Evolutionary conservation across 2,329 filamentous ascomycete genomes (phyloP), one percentile per base, ranked within the genome.

Genomic region (Salinomyces thailandicus): DNA sequence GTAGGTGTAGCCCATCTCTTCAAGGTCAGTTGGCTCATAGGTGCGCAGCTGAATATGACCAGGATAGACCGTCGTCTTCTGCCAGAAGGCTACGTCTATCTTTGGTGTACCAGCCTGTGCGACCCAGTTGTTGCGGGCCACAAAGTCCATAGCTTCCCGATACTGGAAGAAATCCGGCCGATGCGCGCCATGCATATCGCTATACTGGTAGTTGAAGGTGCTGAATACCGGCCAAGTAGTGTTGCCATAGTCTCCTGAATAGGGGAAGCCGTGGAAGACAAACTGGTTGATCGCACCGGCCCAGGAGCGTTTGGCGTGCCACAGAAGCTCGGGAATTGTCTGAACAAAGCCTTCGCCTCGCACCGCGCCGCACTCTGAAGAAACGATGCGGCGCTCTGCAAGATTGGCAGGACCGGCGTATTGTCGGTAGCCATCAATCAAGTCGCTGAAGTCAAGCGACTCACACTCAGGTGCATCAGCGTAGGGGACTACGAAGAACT

Each of bases 201-300:
- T 58, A 36, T 62, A 68, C 0, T 52, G 27, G 41, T 66, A 71
- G 5, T 35, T 39, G 38, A 71, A 70, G 0, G 66, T 55, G 0
- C 61, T 62, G 35, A 60, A 67, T 0, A 62, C 64, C 0, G 68
- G 68, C 67, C 68, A 72, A 0, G 68, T 69, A 1, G 68, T 70
- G 33, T 63, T 60, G 0, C 48, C 47, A 36, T 69, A 70, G 4
- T 59, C 44, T 2, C 60, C 62, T 0, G 57, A 56, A 33, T 63
- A 67, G 0, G 63, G 47, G 31, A 53, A 53, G 0, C 67, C 67
- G 39, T 72, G 68, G 5, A 69, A 45, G 4, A 71, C 58, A 24
- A 64, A 48, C 28, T 63, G 57, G 27, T 65, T 70, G 13, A 69
- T 51, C 1, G 59, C 60, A 3, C 58, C 66, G 1, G 59, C 58